Evolutionary conservation across 306 rosid genomes (phyloP).

Genomic region (Lithocarpus polystachyus): DNA sequence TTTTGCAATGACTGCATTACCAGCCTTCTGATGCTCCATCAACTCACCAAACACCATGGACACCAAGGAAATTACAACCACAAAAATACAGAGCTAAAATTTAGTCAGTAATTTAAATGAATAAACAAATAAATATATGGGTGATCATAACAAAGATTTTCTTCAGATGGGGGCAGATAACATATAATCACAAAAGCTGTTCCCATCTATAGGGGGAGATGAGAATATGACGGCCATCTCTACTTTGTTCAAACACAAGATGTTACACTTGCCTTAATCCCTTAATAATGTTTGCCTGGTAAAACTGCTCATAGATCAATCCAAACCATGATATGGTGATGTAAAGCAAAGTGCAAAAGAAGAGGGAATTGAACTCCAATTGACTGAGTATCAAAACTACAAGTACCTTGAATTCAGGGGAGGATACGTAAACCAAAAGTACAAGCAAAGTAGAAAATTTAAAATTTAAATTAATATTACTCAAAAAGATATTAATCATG

Average conservation of each 20-base stretch:
- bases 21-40: background rate
- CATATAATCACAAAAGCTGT: background rate
- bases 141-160: background rate
- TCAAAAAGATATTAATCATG: background rate
- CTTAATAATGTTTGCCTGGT: background rate
- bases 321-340: background rate
- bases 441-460: background rate
- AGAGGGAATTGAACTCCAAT: background rate
- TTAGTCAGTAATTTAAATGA: background rate
- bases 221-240: background rate
- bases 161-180: background rate
- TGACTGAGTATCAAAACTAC: background rate
- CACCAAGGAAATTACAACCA: background rate
- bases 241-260: too few species aligned
- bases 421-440: background rate
- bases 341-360: background rate
- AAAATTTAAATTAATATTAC: background rate
- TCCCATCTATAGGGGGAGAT: background rate
- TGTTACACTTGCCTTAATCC: background rate
- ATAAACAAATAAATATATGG: background rate
- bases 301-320: background rate
- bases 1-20: background rate
- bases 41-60: background rate
- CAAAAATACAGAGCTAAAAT: background rate
- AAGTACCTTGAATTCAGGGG: background rate